Base-by-base conservation (phyloP, 2,329 filamentous ascomycete genomes). In the Sphaceloma murrayae region DNA sequence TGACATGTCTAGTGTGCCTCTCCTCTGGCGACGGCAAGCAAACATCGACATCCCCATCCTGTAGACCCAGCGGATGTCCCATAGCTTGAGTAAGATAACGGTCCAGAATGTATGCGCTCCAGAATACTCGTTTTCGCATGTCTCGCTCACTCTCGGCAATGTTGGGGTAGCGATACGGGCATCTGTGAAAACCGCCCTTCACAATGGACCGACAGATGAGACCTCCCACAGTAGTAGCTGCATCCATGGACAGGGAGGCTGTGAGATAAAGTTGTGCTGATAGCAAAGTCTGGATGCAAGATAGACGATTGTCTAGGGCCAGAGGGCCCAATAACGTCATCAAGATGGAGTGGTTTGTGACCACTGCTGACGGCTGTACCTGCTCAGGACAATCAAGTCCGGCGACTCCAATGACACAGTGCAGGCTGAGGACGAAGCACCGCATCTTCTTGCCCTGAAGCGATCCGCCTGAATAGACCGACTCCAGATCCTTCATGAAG, bases 391-490 rank as follows among this genome's bases (percentile, higher is more conserved):
- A 53, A n/a, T 61, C 51, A 6, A 61, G 54, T 45, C 51, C 60
- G 2, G 67, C 68, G 11, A 73, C 62, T 40, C 69, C 70, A 51
- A 73, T 70, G n/a, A 73, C 61, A 43, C 70, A 69, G 49, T 72
- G 69, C 30, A 72, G 66, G 2, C 65, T 68, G 22, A 67, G 52
- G 4, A 61, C 52, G 30, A 58, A 61, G 30, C 58, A 56, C 3
- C 50, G 32, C 22, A 62, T 44, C 38, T 57, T 54, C 26, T 46
- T 40, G 17, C 47, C 33, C 18, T 47, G 40, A 38, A 39, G 24
- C 3, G 55, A 50, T n/a, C 58, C 59, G 60, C 59, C 54, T n/a
- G n/a, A n/a, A 51, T 71, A 70, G 30, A 70, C 57, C 8, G 52
- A 51, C 29, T 70, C 62, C 51, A 73, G 61, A 10, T 66, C 60